Base-by-base conservation (phyloP, 352 stramenopile genomes). In the Globisporangium polare region DNA sequence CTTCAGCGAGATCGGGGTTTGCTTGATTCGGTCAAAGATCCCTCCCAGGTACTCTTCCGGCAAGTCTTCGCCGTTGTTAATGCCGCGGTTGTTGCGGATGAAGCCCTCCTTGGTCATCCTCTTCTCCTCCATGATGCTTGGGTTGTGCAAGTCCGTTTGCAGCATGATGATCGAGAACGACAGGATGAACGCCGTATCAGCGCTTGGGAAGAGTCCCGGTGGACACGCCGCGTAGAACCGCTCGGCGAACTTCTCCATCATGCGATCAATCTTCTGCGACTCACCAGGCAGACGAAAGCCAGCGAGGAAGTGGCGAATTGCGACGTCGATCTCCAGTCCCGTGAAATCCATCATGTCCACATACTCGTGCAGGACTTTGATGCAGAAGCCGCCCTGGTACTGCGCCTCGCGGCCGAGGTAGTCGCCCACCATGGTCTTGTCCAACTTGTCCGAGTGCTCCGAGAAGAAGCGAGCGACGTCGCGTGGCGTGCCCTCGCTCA, bases 191-290 rank as follows among this genome's bases (percentile, higher is more conserved):
- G 97, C 97, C 5, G 96, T 98, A 69, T 99, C 97, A 15, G 96
- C 94, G 33, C 88, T 98, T 15, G 92, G 83, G 68, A 99, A 99
- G 2, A 99, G 70, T 6, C 77, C 82, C 5, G 78, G 71, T 3
- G 78, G 60, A 86, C 86, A 75, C 62, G 71, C 46, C 73, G 97
- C 83, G 37, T 86, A 88, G 53, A 78, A 94, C 1, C 81, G 83
- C 71, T 99, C 96, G 2, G 98, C 97, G 75, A 99, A 99, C 66
- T 99, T 99, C 69, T 99, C 97, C 96, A 99, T 99, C 67, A 99
- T 99, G 33, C 98, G 96, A 79, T 99, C 98, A 75, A 99, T 99
- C 77, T 99, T 99, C 72, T 99, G 97, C 0, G 97, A 97, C 75
- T 99, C 98, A 26, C 97, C 97, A 5, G 97, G 98, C 6, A 99